Conservation (phyloP, 2,329 filamentous ascomycete genomes). For the Phoma herbarum region DNA sequence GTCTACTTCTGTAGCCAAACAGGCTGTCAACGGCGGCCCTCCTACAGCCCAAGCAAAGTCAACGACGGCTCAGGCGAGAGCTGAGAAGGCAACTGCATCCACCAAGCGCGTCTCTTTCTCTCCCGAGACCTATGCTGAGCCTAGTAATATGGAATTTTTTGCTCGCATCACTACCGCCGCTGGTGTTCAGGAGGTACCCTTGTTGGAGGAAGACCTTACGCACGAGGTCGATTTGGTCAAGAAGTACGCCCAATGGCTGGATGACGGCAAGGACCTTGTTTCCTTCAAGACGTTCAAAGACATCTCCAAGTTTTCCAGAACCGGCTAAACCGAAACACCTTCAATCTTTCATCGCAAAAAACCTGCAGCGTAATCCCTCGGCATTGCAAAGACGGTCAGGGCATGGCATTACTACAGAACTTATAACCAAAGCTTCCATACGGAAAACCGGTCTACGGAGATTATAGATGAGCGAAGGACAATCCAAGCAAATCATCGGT, state of each 20-base stretch:
- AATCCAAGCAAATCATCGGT: not conserved
- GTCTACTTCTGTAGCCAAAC: not conserved
- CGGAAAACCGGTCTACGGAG: not conserved
- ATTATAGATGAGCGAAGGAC: not conserved
- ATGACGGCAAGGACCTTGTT: conserved; percentile 8
- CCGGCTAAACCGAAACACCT: not conserved
- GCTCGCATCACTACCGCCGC: conserved; percentile 21
- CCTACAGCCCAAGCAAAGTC: not conserved
- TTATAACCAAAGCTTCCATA: not conserved
- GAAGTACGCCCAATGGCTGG: conserved; percentile 23
- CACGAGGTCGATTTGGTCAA: conserved; percentile 15
- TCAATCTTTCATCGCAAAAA: not conserved
- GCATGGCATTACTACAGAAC: not conserved
- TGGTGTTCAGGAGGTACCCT: conserved; percentile 14
- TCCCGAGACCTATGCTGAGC: not conserved
- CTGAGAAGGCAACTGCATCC: not conserved
- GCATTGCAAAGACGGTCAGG: not conserved
- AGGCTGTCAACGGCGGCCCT: not conserved
- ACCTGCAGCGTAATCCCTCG: too few species aligned
- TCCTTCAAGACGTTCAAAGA: conserved; percentile 24
- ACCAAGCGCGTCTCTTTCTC: conserved; percentile 14
- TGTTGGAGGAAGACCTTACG: conserved; percentile 14
- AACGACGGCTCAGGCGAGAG: not conserved
- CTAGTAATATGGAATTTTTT: conserved; percentile 18
- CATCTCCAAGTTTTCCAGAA: conserved; percentile 11